Evolutionary conservation across 192 early-diverging fungal genomes (phyloP).

Genomic region (Entomortierella lignicola): DNA sequence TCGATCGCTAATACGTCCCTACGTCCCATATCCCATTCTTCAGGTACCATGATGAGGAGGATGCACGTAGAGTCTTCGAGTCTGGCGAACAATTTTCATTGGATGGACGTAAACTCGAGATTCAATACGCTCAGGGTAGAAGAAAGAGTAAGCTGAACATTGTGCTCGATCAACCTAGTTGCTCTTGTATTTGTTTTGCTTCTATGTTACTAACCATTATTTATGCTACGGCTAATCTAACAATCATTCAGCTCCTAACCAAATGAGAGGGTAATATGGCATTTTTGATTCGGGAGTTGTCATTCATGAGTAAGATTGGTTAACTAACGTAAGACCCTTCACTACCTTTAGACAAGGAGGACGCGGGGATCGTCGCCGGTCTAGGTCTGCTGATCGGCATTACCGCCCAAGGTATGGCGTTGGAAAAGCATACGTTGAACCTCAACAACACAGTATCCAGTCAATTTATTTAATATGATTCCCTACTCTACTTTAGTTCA

Average conservation of each 20-base stretch:
- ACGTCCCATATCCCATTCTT: neutral
- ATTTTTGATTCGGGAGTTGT: too few species aligned
- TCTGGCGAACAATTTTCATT: slow-evolving; percentile 42
- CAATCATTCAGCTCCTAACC: slow-evolving; percentile 30
- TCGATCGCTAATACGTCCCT: slow-evolving; percentile 8
- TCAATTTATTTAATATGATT: neutral
- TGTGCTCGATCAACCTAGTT: too few species aligned
- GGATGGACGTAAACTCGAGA: slow-evolving; percentile 41
- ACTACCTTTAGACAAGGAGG: slow-evolving; percentile 11
- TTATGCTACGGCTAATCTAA: too few species aligned
- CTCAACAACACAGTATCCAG: neutral
- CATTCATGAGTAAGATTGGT: too few species aligned
- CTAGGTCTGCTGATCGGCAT: slow-evolving; percentile 46
- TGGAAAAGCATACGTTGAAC: neutral
- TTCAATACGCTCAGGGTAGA: slow-evolving; percentile 45
- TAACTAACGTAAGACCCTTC: neutral
- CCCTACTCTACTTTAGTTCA: neutral
- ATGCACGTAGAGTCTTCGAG: slow-evolving; percentile 42
- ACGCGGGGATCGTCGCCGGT: slow-evolving; percentile 40
- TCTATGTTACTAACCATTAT: too few species aligned
- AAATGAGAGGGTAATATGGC: slow-evolving; percentile 47
- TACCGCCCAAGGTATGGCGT: slow-evolving; percentile 41
- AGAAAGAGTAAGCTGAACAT: slow-evolving; percentile 42
- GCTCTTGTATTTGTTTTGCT: too few species aligned
- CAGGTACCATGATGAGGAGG: slow-evolving; percentile 51